Percentiles rank a stretch among this genome's conserved stretches.
phyloP scores from a whole-genome alignment of 306 rosid species.

The Citrullus mucosospermus region DNA sequence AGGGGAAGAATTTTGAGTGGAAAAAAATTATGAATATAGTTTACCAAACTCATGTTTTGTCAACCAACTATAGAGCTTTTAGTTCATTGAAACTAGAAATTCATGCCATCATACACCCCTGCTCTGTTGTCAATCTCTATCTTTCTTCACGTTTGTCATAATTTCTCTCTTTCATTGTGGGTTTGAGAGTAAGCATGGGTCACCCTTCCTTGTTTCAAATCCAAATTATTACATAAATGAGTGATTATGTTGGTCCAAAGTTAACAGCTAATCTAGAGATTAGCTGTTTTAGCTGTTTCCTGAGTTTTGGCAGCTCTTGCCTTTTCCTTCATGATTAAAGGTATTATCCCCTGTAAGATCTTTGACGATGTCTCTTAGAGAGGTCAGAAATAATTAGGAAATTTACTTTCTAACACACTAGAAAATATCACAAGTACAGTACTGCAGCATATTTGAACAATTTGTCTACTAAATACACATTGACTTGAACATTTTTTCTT shows the following conservation, averaged over 20 bases:
- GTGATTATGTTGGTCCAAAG: slow-evolving; percentile 1
- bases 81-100: neutral
- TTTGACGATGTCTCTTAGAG: neutral
- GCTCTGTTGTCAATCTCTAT: neutral
- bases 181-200: neutral
- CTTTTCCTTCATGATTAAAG: neutral
- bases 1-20: neutral
- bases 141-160: slow-evolving; percentile 6
- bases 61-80: neutral
- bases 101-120: neutral
- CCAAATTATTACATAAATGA: neutral
- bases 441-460: neutral
- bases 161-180: neutral
- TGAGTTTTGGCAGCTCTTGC: neutral
- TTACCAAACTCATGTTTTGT: neutral
- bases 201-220: neutral
- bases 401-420: neutral
- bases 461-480: slow-evolving; percentile 3
- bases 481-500: neutral
- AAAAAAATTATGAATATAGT: neutral
- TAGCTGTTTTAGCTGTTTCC: slow-evolving; percentile 6
- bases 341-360: neutral
- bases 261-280: neutral
- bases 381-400: neutral
- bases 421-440: neutral